Evolutionary conservation across 768 basidiomycete genomes (phyloP), one percentile per base, ranked within the genome.

Genomic region (Exsudoporus frostii): DNA sequence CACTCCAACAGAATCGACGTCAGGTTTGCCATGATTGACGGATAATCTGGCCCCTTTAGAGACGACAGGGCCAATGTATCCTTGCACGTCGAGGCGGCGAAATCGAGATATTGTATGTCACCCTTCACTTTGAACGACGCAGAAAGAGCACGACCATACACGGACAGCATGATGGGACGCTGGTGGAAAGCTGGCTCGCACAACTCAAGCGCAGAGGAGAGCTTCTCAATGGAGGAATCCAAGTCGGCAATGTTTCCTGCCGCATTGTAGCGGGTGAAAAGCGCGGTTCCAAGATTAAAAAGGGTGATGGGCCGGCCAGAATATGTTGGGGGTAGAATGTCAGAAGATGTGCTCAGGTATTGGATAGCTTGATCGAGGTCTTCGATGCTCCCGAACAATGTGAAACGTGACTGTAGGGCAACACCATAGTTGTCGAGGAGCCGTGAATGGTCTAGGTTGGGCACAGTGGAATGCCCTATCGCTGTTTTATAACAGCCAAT

Each of bases 311-410:
- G 41, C n/a, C 54, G 54, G 25, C 54, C 37, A 25, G 29, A 13
- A 27, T 52, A 55, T 3, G 53, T 48, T 4, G n/a, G 14, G 24
- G 54, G 51, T 30, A 54, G 55, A 27, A 66, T 65, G 13, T 38
- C 38, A 15, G 53, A 52, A 15, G 61, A 65, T 22, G 45, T 48
- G 29, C 48, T 56, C 27, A 66, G 43, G 30, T 55, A 58, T 37
- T 45, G 51, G 41, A 72, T 64, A 14, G 65, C 58, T 40, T 48
- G 52, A 27, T 68, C 48, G 22, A 70, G 57, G 45, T 70, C 66
- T 11, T 46, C 32, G 32, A 45, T 29, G 30, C 64, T 39, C n/a
- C 62, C 58, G 15, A 32, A 22, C 10, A 46, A 30, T 0, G 17
- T 20, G 42, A 57, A 60, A 17, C 67, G 67, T 29, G 45, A 20